phyloP scores from a whole-genome alignment of 306 rosid genomes.

The Glycine latifolia region DNA sequence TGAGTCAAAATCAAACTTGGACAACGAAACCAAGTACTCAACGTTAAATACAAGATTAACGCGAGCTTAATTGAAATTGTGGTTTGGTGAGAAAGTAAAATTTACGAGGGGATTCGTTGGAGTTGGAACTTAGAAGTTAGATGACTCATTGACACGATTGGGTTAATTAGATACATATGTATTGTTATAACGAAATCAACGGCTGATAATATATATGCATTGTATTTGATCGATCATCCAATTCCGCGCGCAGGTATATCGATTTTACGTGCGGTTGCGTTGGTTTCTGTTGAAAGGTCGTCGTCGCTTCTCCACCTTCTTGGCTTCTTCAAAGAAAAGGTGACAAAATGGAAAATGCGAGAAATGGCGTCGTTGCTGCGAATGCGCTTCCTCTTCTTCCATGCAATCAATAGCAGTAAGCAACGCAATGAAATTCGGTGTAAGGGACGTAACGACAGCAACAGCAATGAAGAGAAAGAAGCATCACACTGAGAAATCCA shows the following conservation, averaged over 20 bases:
- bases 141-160: no score
- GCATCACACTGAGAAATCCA: slow-evolving; percentile 19
- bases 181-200: background rate
- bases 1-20: background rate
- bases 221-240: background rate
- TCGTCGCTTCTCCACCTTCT: background rate
- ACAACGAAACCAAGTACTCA: background rate
- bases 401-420: no score
- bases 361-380: no score
- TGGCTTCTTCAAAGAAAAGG: slow-evolving; percentile 20
- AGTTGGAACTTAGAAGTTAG: no score
- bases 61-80: background rate
- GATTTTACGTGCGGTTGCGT: background rate
- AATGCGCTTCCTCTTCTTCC: no score
- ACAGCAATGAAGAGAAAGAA: slow-evolving; percentile 51
- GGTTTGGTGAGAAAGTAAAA: no score
- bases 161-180: no score
- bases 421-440: background rate
- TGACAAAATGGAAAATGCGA: no score
- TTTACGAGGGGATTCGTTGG: no score
- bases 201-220: background rate
- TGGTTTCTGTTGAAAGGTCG: slow-evolving; percentile 20
- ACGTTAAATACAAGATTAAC: background rate
- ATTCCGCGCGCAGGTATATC: no score
- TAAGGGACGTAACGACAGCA: background rate